phyloP scores from a whole-genome alignment of 805 yeast genomes.

The Kodamaea kaohsiungensis region DNA sequence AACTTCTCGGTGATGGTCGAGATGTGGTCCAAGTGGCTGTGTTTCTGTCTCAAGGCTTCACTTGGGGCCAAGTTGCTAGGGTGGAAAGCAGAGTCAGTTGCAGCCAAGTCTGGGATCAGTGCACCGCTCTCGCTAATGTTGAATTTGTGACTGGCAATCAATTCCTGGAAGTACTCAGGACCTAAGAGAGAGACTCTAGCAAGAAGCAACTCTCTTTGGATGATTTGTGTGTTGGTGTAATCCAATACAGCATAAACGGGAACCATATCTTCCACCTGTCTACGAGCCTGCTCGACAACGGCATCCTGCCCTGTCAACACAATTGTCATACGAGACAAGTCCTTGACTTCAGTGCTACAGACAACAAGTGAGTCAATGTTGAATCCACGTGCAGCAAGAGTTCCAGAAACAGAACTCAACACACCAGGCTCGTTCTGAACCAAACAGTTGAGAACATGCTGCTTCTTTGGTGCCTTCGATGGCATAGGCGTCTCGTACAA shows the following conservation, averaged over 20 bases:
- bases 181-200: conserved; percentile 93
- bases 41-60: conserved; percentile 93
- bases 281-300: conserved; percentile 95
- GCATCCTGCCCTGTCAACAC: conserved; percentile 94
- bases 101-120: conserved; percentile 45
- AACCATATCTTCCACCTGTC: conserved; percentile 96
- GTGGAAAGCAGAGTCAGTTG: conserved; percentile 59
- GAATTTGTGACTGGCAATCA: conserved; percentile 79
- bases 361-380: conserved; percentile 97
- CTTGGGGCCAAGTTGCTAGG: conserved; percentile 88
- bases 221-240: conserved; percentile 86
- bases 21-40: conserved; percentile 82
- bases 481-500: conserved; percentile 86
- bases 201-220: conserved; percentile 85
- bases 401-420: conserved; percentile 86
- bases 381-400: conserved; percentile 97
- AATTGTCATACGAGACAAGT: conserved; percentile 94
- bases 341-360: conserved; percentile 93
- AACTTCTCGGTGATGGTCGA: conserved; percentile 79
- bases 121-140: conserved; percentile 37
- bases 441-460: conserved; percentile 92
- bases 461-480: conserved; percentile 61
- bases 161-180: conserved; percentile 97
- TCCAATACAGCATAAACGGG: conserved; percentile 98
- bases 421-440: conserved; percentile 99